Percentiles rank a stretch among this genome's conserved stretches.
These are phyloP conservation scores for Athelia sp. DNA, from an alignment of 1,284 basidiomycete genomes.

Conservation along the genomic window DNA sequence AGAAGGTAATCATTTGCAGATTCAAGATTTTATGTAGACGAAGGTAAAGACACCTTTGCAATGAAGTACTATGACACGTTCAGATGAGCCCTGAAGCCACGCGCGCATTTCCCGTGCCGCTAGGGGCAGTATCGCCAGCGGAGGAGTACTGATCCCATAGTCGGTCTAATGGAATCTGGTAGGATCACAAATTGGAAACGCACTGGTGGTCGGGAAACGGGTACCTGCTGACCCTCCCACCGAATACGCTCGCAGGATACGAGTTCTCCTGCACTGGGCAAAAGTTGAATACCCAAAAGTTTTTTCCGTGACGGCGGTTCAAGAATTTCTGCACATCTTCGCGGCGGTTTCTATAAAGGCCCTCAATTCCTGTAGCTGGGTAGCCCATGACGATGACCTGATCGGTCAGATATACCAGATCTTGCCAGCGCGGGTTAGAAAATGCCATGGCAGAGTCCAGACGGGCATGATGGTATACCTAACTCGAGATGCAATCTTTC, in stretches of 20 bases:
- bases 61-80: slow-evolving; percentile 79
- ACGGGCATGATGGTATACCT: slow-evolving; percentile 33
- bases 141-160: slow-evolving; percentile 68
- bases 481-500: slow-evolving; percentile 65
- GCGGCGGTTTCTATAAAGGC: slow-evolving; percentile 77
- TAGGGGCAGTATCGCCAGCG: slow-evolving; percentile 74
- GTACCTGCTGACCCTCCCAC: slow-evolving; percentile 73
- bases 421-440: slow-evolving; percentile 28
- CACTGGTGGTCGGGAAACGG: slow-evolving; percentile 89
- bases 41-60: slow-evolving; percentile 66
- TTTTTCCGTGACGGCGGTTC: slow-evolving; percentile 65
- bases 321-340: slow-evolving; percentile 79
- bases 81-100: slow-evolving; percentile 70
- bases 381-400: slow-evolving; percentile 85
- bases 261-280: slow-evolving; percentile 75
- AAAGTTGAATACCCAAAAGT: slow-evolving; percentile 87
- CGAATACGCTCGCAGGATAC: slow-evolving; percentile 57
- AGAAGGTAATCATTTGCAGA: not conserved
- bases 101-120: slow-evolving; percentile 72
- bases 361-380: slow-evolving; percentile 75
- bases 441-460: too few species aligned
- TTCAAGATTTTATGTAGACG: slow-evolving; percentile 1
- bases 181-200: slow-evolving; percentile 22
- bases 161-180: too few species aligned
- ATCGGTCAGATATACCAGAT: slow-evolving; percentile 82